Percentiles rank a stretch among this genome's conserved stretches.
Evolutionary conservation across 768 basidiomycete genomes (phyloP).

Genomic region (Termitomyces sp.): DNA sequence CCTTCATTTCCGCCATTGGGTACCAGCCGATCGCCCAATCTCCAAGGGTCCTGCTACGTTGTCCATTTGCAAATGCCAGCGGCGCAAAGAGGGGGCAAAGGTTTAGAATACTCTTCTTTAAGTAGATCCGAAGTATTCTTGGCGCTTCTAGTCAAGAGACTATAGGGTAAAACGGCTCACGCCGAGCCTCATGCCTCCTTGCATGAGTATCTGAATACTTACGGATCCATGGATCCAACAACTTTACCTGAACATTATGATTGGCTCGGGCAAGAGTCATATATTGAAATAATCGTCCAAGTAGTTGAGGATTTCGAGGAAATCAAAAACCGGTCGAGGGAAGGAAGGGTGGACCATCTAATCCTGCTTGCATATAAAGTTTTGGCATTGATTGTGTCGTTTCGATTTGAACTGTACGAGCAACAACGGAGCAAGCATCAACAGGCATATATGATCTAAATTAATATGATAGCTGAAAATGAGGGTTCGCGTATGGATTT

Average conservation of each 20-base stretch:
- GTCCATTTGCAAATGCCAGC: background rate
- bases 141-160: background rate
- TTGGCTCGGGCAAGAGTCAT: background rate
- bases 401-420: background rate
- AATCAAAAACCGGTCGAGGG: background rate
- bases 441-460: background rate
- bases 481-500: background rate
- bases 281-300: background rate
- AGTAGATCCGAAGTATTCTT: background rate
- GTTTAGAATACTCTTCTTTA: background rate
- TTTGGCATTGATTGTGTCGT: background rate
- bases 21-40: slow-evolving; percentile 3
- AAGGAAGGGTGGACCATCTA: background rate
- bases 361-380: background rate
- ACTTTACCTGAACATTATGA: background rate
- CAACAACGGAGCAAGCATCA: background rate
- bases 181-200: background rate
- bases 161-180: background rate
- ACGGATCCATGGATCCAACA: background rate
- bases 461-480: background rate
- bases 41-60: background rate
- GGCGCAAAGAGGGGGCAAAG: background rate
- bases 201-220: background rate
- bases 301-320: background rate
- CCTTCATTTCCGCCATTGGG: slow-evolving; percentile 8